Evolutionary conservation across 1,139 yeast genomes (phyloP), one percentile per base, ranked within the genome.

Genomic region (Nakaseomyces bracarensis): DNA sequence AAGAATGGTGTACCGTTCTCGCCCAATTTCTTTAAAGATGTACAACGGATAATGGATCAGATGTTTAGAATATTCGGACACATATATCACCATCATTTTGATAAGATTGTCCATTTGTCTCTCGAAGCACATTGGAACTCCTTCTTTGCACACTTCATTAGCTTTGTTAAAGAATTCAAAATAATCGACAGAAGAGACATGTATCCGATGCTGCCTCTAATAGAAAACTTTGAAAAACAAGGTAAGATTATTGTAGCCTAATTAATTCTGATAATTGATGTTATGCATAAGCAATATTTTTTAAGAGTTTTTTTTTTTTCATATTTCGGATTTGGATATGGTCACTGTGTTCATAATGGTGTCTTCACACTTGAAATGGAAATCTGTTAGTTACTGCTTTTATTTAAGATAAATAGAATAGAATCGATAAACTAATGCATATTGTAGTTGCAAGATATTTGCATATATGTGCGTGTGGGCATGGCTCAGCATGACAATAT

Each of bases 91-190:
- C 86, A 87, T 60, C 98, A 91, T 63, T 91, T 87, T 63, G 98
- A 91, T 52, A 85, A 82, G 57, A 75, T 91, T 33, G 79, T 91
- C 22, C 97, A 91, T 62, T 67, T 93, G 48, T 81, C 95, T 3
- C 64, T 91, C 47, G 98, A 91, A 61, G 96, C 98, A 1, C 98
- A 93, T 61, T 91, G 96, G 95, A 91, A 93, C 64, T 87, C 97
- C 3, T 86, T 89, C 57, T 93, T 91, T 64, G 93, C 96, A n/a
- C 98, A 93, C 62, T 91, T 83, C 58, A 74, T 89, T 40, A 82
- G 95, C 44, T 84, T 91, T 57, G 77, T 82, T 14, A 82, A 82
- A 55, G 95, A 87, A 52, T 91, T 85, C 63, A 80, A 75, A 43
- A 72, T 91, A 50, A 70, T 91, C 38, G 97, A 89, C 50, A 67